phyloP scores from a whole-genome alignment of 768 basidiomycete species.

The Agaricus subrufescens region DNA sequence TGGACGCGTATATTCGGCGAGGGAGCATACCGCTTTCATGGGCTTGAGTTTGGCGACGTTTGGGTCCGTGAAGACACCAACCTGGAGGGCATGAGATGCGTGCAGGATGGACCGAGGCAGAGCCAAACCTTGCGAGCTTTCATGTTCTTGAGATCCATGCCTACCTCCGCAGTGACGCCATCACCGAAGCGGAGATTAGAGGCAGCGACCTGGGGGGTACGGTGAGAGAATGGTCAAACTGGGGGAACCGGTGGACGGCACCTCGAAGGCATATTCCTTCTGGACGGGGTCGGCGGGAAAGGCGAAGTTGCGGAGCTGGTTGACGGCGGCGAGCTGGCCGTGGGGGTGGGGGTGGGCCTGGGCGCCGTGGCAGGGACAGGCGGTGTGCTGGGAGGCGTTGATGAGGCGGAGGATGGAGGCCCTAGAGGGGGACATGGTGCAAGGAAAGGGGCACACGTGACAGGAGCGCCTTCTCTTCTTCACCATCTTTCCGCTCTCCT shows the following conservation, averaged over 20 bases:
- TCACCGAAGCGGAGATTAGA: conserved; percentile 87
- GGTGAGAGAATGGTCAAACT: neutral
- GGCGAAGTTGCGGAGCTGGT: conserved; percentile 68
- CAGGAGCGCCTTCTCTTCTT: conserved; percentile 7
- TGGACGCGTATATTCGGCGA: neutral
- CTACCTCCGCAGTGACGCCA: conserved; percentile 85
- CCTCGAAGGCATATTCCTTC: conserved; percentile 94
- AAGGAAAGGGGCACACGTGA: neutral
- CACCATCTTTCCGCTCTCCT: conserved; percentile 21
- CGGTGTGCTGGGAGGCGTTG: conserved; percentile 64
- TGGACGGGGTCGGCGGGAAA: conserved; percentile 67
- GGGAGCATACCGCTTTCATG: conserved; percentile 62
- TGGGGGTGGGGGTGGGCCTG: conserved; percentile 38
- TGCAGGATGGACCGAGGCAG: neutral
- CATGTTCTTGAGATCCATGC: conserved; percentile 94
- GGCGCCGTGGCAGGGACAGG: conserved; percentile 79
- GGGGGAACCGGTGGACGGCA: conserved; percentile 16
- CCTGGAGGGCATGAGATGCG: conserved; percentile 37
- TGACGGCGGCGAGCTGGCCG: conserved; percentile 42
- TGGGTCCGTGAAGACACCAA: conserved; percentile 91
- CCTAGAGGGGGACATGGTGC: conserved; percentile 50
- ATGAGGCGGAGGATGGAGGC: conserved; percentile 70
- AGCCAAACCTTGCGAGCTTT: conserved; percentile 70
- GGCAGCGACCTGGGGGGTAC: conserved; percentile 61
- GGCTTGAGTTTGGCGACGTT: conserved; percentile 77